phyloP scores from a whole-genome alignment of 225 moss, liverwort and hornwort species.

The Rhytidiadelphus loreus region DNA sequence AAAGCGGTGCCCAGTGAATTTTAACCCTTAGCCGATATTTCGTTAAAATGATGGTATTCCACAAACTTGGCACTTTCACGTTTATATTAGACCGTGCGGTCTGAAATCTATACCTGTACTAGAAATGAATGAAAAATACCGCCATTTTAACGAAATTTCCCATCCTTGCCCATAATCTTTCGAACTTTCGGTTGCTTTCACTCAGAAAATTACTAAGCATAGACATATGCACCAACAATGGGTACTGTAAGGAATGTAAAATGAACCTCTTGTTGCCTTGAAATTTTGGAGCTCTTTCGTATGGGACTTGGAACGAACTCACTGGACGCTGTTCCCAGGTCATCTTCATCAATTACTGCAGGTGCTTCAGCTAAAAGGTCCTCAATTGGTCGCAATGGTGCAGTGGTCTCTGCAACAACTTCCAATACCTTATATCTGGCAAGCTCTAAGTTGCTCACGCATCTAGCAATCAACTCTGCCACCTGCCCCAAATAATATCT shows the following conservation, averaged over 20 bases:
- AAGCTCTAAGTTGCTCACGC: constrained; percentile 60
- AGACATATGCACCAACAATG: not conserved
- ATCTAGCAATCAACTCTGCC: constrained; percentile 65
- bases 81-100: too few species aligned
- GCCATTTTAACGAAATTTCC: too few species aligned
- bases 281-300: not conserved
- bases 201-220: not conserved
- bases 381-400: constrained; percentile 45
- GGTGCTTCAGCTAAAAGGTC: constrained; percentile 58
- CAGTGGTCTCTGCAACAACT: constrained; percentile 64
- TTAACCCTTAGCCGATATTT: too few species aligned
- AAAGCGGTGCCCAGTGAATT: not conserved
- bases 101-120: too few species aligned
- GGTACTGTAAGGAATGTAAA: not conserved
- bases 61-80: too few species aligned
- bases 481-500: constrained; percentile 27
- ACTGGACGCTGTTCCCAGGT: not conserved
- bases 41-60: too few species aligned
- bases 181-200: not conserved
- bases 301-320: not conserved
- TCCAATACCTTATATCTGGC: constrained; percentile 61
- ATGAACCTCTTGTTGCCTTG: constrained; percentile 2
- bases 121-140: too few species aligned
- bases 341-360: not conserved
- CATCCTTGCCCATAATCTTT: not conserved